phyloP scores from a whole-genome alignment of 441 rosid genomes.

The Breynia disticha region DNA sequence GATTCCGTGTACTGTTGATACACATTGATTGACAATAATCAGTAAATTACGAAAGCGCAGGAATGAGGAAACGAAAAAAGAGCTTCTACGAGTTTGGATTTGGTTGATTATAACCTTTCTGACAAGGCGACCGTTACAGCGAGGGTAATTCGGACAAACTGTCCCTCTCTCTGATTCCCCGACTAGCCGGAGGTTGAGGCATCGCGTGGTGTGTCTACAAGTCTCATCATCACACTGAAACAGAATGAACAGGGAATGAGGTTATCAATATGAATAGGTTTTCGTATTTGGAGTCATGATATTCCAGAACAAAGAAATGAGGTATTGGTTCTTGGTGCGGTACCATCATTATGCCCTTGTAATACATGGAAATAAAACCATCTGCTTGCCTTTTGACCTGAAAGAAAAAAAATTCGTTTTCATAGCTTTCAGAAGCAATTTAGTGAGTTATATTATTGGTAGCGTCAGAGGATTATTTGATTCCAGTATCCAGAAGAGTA shows the following conservation, averaged over 20 bases:
- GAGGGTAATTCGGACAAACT: slow-evolving; percentile 87
- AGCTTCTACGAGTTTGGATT: no score
- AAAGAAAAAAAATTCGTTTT: slow-evolving; percentile 10
- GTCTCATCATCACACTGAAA: slow-evolving; percentile 93
- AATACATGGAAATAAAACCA: slow-evolving; percentile 58
- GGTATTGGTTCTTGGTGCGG: slow-evolving; percentile 8
- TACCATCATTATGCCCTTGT: slow-evolving; percentile 91
- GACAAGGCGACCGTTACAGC: slow-evolving; percentile 68
- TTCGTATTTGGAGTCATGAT: no score
- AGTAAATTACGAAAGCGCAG: not conserved
- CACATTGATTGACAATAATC: not conserved
- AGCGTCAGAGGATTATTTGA: not conserved
- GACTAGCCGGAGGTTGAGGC: slow-evolving; percentile 49
- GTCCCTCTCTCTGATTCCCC: slow-evolving; percentile 90
- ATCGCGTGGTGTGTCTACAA: slow-evolving; percentile 68
- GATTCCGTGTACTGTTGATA: slow-evolving; percentile 70
- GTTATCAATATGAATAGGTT: not conserved
- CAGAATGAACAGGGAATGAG: slow-evolving; percentile 6
- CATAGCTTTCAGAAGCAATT: not conserved
- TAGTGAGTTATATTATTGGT: no score
- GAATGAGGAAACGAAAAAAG: no score
- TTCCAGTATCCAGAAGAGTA: no score
- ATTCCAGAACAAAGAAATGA: no score
- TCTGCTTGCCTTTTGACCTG: slow-evolving; percentile 89
- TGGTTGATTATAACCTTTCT: slow-evolving; percentile 44